These are phyloP conservation scores for Arachis monticola DNA, from an alignment of 331 rosid genomes.

Conservation along the genomic window DNA sequence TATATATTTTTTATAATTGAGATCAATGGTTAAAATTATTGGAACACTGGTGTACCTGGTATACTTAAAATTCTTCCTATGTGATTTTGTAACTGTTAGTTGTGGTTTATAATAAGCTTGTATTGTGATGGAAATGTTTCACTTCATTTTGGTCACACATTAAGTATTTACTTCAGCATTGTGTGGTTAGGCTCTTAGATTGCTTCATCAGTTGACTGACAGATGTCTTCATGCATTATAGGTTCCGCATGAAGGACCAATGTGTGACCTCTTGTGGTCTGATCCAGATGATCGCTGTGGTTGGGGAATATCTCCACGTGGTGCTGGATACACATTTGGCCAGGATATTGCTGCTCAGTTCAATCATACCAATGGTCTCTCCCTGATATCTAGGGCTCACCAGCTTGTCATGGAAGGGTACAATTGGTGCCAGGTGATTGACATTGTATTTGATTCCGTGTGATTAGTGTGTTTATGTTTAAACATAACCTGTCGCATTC, in stretches of 20 bases:
- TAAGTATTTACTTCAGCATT: conserved; percentile 24
- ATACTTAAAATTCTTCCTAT: not conserved
- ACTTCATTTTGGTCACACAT: not conserved
- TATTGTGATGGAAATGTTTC: conserved; percentile 23
- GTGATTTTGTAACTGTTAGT: conserved; percentile 17
- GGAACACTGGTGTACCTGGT: too few relatives aligned
- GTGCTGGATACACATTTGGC: conserved; percentile 98
- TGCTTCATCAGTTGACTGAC: conserved; percentile 30
- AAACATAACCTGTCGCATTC: conserved; percentile 8
- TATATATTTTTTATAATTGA: too few relatives aligned
- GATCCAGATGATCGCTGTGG: conserved; percentile 99
- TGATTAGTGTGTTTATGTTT: not conserved
- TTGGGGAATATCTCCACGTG: conserved; percentile 99
- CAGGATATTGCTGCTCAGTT: conserved; percentile 97
- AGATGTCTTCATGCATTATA: conserved; percentile 38
- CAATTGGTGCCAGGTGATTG: conserved; percentile 97
- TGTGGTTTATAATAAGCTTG: conserved; percentile 3
- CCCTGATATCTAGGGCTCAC: conserved; percentile 97
- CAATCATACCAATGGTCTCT: conserved; percentile 94
- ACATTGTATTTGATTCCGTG: conserved; percentile 12
- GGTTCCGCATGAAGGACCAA: conserved; percentile 99
- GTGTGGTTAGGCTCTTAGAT: conserved; percentile 18
- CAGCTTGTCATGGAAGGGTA: conserved; percentile 99
- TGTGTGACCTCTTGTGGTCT: conserved; percentile 99
- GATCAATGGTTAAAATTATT: too few relatives aligned